Base-by-base conservation (phyloP, 2,329 filamentous ascomycete species). In the Arthrobotrys pseudoclavata region DNA sequence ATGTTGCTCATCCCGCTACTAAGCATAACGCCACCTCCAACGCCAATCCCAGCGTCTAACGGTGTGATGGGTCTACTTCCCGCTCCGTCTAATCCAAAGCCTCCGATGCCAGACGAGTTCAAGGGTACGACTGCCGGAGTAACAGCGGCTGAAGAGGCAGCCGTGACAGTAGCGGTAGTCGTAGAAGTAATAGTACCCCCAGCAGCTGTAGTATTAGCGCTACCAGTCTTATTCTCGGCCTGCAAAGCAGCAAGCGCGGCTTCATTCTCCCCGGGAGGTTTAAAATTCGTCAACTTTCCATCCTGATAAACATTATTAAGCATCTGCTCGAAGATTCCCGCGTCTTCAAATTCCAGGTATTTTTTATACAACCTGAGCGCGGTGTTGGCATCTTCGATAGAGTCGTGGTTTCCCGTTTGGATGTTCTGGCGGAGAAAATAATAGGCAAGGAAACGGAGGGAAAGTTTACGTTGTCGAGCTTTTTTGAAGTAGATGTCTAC, bases 311-410 rank as follows among this genome's bases (percentile, higher is more conserved):
- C 93, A 81, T 97, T 93, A 82, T 94, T 90, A 57, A 98, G 87
- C 86, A 96, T 96, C 40, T 89, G 86, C 81, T 96, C 91, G 63
- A 97, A 85, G 3, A 97, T 90, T 0, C 94, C 95, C 0, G 93
- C 93, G 80, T 96, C 93, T 64, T 91, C 87, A 82, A 92, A 98
- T 84, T 98, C 94, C 79, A 93, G 87, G 84, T 94, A 97, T 83
- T 97, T 97, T 88, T 89, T 80, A 82, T 91, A 99, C 7, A 99
- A 86, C 83, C 93, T 92, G 47, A 98, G 86, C 0, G 96, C 96
- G 47, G 95, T 97, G 26, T 92, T 88, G 0, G 96, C 94, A 83
- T 99, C 96, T 84, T 98, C 96, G 80, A 99, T 96, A 10, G 91
- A 95, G 84, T 99, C 96, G 84, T 99, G 96, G 5, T 91, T 93